Evolutionary conservation across 371 early-diverging fungal genomes (phyloP).

Genomic region (Mycotypha africana): DNA sequence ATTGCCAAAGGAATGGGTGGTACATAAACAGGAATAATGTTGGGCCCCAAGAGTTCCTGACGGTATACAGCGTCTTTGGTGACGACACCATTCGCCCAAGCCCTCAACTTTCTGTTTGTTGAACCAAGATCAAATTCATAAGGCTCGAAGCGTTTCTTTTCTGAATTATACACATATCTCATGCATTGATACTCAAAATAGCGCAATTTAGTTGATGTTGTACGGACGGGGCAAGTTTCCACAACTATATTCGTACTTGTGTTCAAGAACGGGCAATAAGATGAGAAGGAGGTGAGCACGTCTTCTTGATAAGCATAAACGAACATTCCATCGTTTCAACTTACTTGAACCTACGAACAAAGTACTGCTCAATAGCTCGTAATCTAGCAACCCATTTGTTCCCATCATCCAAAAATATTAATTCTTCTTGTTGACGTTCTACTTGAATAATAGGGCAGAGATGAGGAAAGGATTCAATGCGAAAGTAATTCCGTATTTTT

Average conservation of each 20-base stretch:
- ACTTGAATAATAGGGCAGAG: conserved; percentile 58
- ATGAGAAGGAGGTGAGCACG: no score
- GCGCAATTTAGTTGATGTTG: conserved; percentile 38
- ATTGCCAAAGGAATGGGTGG: conserved; percentile 45
- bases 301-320: no score
- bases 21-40: conserved; percentile 58
- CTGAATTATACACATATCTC: conserved; percentile 59
- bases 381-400: conserved; percentile 23
- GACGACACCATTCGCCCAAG: conserved; percentile 43
- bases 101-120: conserved; percentile 41
- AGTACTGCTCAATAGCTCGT: conserved; percentile 32
- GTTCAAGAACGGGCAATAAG: no score
- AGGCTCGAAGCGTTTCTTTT: conserved; percentile 46
- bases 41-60: conserved; percentile 56
- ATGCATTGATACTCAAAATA: conserved; percentile 74
- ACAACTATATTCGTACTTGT: conserved; percentile 30
- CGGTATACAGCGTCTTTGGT: conserved; percentile 45
- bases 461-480: conserved; percentile 43
- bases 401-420: conserved; percentile 51
- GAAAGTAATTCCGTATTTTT: conserved; percentile 60
- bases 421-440: conserved; percentile 46
- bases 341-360: no score
- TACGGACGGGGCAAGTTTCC: conserved; percentile 29
- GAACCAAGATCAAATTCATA: conserved; percentile 50
- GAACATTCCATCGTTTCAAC: no score